Conservation (phyloP, 805 yeast species). For the Ogataea ramenticola region DNA sequence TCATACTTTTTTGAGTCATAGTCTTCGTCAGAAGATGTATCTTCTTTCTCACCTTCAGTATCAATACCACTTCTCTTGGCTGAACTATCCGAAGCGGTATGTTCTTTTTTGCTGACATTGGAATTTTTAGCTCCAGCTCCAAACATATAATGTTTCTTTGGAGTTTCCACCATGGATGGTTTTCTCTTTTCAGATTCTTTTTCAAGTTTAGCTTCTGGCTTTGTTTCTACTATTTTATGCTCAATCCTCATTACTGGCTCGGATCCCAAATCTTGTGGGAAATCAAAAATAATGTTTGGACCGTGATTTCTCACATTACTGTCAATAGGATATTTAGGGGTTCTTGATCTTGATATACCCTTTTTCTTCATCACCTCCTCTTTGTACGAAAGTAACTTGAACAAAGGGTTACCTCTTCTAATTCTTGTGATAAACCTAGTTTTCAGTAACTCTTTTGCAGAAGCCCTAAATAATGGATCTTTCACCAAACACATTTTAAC, state of each 20-base stretch:
- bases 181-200: too few relatives aligned
- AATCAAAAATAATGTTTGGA: conserved; percentile 20
- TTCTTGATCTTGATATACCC: conserved; percentile 23
- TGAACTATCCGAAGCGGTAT: too few relatives aligned
- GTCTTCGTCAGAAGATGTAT: too few relatives aligned
- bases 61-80: too few relatives aligned
- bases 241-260: neutral
- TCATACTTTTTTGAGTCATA: too few relatives aligned
- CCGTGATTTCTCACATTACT: conserved; percentile 15
- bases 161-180: too few relatives aligned
- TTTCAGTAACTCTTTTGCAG: conserved; percentile 47
- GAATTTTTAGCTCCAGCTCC: too few relatives aligned
- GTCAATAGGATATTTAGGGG: conserved; percentile 32
- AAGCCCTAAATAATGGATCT: conserved; percentile 58
- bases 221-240: too few relatives aligned
- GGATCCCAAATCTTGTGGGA: conserved; percentile 8
- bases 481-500: conserved; percentile 59
- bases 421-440: conserved; percentile 41
- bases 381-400: neutral
- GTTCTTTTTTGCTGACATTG: too few relatives aligned
- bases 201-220: too few relatives aligned
- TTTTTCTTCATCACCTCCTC: conserved; percentile 28
- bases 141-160: too few relatives aligned
- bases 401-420: conserved; percentile 6
- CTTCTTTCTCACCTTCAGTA: too few relatives aligned